These are phyloP conservation scores for Podila verticillata DNA, from an alignment of 192 early-diverging fungal genomes.

Conservation along the genomic window DNA sequence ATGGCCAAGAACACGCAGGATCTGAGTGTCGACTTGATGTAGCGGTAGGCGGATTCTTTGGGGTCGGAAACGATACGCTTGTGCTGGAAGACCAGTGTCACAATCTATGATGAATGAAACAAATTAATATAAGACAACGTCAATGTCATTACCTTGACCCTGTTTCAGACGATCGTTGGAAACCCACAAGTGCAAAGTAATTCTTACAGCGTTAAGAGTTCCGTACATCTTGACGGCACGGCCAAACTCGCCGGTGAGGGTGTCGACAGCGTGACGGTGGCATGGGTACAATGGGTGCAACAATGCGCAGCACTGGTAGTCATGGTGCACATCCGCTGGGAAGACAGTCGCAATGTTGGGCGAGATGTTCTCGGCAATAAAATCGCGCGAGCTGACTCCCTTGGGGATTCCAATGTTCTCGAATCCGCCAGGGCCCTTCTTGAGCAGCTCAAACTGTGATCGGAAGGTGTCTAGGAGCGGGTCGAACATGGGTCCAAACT, in stretches of 20 bases:
- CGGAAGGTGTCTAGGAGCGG: slow-evolving; percentile 44
- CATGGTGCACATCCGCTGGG: slow-evolving; percentile 56
- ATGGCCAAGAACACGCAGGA: slow-evolving; percentile 69
- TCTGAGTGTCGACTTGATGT: slow-evolving; percentile 62
- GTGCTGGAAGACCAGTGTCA: slow-evolving; percentile 55
- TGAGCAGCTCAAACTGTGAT: slow-evolving; percentile 29
- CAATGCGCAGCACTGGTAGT: slow-evolving; percentile 65
- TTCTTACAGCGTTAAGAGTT: slow-evolving; percentile 65
- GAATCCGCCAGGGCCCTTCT: slow-evolving; percentile 29
- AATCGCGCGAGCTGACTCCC: slow-evolving; percentile 60
- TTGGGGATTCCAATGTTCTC: slow-evolving; percentile 54
- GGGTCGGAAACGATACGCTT: slow-evolving; percentile 51
- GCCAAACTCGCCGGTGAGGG: slow-evolving; percentile 57
- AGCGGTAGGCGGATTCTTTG: slow-evolving; percentile 50
- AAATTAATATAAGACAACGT: background rate
- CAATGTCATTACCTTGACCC: too few species aligned
- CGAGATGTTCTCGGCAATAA: slow-evolving; percentile 58
- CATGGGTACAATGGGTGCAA: slow-evolving; percentile 71
- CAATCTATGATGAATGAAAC: slow-evolving; percentile 39
- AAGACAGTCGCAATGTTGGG: slow-evolving; percentile 62
- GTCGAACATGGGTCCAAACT: slow-evolving; percentile 56
- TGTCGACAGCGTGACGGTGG: slow-evolving; percentile 41
- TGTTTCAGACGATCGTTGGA: too few species aligned
- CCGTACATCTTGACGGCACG: slow-evolving; percentile 68
- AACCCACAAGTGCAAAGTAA: background rate